Evolutionary conservation across 108 stramenopile genomes (phyloP).

Genomic region (Nannochloropsis oceanica): DNA sequence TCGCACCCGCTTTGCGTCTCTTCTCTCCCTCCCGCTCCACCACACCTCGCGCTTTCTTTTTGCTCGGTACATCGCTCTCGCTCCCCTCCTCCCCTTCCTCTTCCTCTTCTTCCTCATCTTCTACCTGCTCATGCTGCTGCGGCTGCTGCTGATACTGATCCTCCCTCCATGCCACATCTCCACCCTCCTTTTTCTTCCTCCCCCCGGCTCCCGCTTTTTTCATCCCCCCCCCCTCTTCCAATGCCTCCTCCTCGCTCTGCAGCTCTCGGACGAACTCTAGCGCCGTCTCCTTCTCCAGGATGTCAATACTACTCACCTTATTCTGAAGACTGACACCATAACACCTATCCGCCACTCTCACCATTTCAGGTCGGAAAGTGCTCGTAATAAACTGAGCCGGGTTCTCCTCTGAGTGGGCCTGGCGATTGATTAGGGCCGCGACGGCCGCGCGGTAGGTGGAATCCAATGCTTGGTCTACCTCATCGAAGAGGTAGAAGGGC

Average conservation of each 20-base stretch:
- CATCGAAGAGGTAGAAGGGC: slow-evolving; percentile 98
- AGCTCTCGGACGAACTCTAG: background rate
- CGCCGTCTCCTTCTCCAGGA: background rate
- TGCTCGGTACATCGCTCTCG: background rate
- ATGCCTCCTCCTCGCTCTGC: background rate
- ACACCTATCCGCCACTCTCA: slow-evolving; percentile 51
- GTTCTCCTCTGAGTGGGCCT: slow-evolving; percentile 64
- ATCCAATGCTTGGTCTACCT: slow-evolving; percentile 81
- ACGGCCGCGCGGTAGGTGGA: slow-evolving; percentile 84
- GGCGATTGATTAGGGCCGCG: slow-evolving; percentile 79
- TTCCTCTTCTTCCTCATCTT: slow-evolving; percentile 2
- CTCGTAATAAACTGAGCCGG: slow-evolving; percentile 97
- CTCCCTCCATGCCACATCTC: background rate
- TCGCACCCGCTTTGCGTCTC: background rate
- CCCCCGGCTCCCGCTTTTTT: background rate
- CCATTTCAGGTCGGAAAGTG: slow-evolving; percentile 96
- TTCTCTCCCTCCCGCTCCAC: background rate
- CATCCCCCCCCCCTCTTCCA: background rate
- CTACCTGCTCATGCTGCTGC: background rate
- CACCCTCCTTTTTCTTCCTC: background rate
- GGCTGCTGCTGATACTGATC: background rate
- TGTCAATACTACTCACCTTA: slow-evolving; percentile 2
- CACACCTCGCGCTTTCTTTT: background rate
- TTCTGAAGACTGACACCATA: slow-evolving; percentile 42
- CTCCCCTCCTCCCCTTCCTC: background rate